Evolutionary conservation across 2,329 filamentous ascomycete genomes (phyloP).

Genomic region (Calonectria multiphialidica): DNA sequence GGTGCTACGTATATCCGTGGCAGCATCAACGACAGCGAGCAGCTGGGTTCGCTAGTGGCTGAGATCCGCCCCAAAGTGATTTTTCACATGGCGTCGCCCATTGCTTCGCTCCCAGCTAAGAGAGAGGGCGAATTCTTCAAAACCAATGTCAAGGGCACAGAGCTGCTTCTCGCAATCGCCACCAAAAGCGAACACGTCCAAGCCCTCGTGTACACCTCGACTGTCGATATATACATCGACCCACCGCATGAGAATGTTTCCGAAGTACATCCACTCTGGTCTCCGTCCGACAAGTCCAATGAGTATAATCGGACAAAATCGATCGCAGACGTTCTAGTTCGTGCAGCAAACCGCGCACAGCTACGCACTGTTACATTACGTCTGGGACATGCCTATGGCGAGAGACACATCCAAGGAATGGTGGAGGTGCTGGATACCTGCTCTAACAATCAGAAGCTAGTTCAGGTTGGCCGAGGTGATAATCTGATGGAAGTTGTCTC

Average conservation of each 20-base stretch:
- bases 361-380: slow-evolving; percentile 45
- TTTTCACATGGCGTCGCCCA: too few species aligned
- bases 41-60: too few species aligned
- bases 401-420: slow-evolving; percentile 45
- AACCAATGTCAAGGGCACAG: slow-evolving; percentile 49
- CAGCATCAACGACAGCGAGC: too few species aligned
- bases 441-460: slow-evolving; percentile 48
- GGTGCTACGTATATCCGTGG: too few species aligned
- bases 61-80: too few species aligned
- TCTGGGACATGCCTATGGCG: slow-evolving; percentile 49
- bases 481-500: slow-evolving; percentile 46
- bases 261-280: slow-evolving; percentile 42
- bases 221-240: slow-evolving; percentile 43
- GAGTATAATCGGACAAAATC: slow-evolving; percentile 49
- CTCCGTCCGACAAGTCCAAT: slow-evolving; percentile 34
- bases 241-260: slow-evolving; percentile 38
- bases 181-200: slow-evolving; percentile 29
- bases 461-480: slow-evolving; percentile 40
- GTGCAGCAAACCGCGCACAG: slow-evolving; percentile 39
- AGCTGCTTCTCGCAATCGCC: slow-evolving; percentile 40
- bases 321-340: slow-evolving; percentile 46
- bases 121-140: slow-evolving; percentile 4
- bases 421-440: slow-evolving; percentile 48
- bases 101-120: too few species aligned
- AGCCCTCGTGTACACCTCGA: slow-evolving; percentile 50